A percentile compares a stretch with the other conserved stretches of the same genome.
These are phyloP conservation scores for Aquanectria penicillioides DNA, from an alignment of 2,329 filamentous ascomycete genomes.

Conservation along the genomic window DNA sequence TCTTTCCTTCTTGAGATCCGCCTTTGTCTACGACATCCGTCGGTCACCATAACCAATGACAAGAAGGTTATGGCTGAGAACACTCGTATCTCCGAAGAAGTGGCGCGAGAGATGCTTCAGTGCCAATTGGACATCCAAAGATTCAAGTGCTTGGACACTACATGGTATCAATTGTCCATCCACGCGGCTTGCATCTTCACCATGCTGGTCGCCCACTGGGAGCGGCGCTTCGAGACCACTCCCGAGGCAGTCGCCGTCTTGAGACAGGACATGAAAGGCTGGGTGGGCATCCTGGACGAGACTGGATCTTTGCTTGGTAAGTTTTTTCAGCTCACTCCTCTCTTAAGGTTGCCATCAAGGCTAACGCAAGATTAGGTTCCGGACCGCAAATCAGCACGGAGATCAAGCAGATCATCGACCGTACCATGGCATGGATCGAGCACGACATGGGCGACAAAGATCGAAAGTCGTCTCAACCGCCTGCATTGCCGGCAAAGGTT, in stretches of 20 bases:
- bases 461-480: conserved; percentile 24
- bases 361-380: conserved; percentile 50
- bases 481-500: conserved; percentile 39
- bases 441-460: conserved; percentile 56
- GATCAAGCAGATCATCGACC: conserved; percentile 59
- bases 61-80: conserved; percentile 68
- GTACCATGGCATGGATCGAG: conserved; percentile 63
- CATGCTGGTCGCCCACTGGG: conserved; percentile 74
- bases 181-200: conserved; percentile 80
- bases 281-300: conserved; percentile 75
- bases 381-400: conserved; percentile 56
- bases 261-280: conserved; percentile 73
- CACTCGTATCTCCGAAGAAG: conserved; percentile 72
- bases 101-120: conserved; percentile 71
- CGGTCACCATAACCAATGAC: conserved; percentile 65
- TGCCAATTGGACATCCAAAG: conserved; percentile 68
- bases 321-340: conserved; percentile 41
- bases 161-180: conserved; percentile 79
- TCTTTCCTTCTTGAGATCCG: conserved; percentile 66
- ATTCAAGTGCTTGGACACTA: conserved; percentile 77
- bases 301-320: conserved; percentile 74
- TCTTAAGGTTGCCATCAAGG: background rate
- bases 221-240: conserved; percentile 70
- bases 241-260: conserved; percentile 68
- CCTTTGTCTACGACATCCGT: conserved; percentile 70